Evolutionary conservation across 306 rosid genomes (phyloP).

Genomic region (Datisca glomerata): DNA sequence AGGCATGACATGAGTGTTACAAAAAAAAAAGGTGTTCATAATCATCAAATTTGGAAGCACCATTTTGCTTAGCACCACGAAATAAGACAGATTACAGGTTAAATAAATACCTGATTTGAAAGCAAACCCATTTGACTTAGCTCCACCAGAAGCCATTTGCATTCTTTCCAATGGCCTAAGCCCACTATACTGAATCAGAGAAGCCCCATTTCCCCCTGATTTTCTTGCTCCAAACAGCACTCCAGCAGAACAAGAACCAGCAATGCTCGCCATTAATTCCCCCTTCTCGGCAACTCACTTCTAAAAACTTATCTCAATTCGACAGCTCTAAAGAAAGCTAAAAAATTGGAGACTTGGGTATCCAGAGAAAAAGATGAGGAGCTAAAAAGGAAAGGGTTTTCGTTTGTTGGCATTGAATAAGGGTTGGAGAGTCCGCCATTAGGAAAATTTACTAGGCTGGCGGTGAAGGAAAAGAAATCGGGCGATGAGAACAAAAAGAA

Average conservation of each 20-base stretch:
- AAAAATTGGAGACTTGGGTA: conserved; percentile 14
- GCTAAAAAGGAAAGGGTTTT: conserved; percentile 18
- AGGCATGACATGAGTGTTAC: too few species aligned
- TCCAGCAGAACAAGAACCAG: conserved; percentile 29
- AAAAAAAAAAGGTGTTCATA: too few species aligned
- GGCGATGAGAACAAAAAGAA: conserved; percentile 24
- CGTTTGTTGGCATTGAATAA: conserved; percentile 3
- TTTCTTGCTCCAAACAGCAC: conserved; percentile 22
- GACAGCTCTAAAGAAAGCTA: conserved; percentile 13
- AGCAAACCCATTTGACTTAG: conserved; percentile 13
- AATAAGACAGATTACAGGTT: background rate
- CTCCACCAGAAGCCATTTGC: conserved; percentile 15
- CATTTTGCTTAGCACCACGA: too few species aligned
- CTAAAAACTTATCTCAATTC: conserved; percentile 1
- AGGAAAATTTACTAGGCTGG: background rate
- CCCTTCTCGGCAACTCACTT: background rate
- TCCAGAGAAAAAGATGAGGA: conserved; percentile 11
- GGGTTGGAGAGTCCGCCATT: conserved; percentile 27
- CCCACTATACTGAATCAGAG: conserved; percentile 22
- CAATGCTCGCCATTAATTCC: conserved; percentile 25
- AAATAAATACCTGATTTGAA: conserved; percentile 21
- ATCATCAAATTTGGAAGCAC: too few species aligned
- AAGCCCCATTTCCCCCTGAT: conserved; percentile 15
- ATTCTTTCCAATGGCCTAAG: conserved; percentile 24
- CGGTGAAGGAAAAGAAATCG: conserved; percentile 5